Evolutionary conservation across 441 rosid species (phyloP), one percentile per base, ranked within the genome.

Genomic region (Gossypium aridum): DNA sequence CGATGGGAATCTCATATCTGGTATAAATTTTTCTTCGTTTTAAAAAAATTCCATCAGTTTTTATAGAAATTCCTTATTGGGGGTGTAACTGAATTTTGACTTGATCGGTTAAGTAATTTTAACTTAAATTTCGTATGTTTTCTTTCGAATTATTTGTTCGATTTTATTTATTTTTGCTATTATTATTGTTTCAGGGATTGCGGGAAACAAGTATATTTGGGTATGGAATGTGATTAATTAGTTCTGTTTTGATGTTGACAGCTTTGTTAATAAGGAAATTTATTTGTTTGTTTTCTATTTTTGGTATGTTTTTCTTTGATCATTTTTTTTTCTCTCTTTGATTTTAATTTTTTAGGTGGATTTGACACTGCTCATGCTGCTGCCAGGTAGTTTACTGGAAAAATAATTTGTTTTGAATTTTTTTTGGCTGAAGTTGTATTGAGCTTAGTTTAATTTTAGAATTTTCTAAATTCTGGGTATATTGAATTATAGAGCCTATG

Each of bases 281-380:
- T 31, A 5, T 31, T 57, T 9, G 13, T 7, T 57, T 20, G 10
- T 57, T 57, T 20, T 20, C 62, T 57, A 19, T 57, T 57, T 23
- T 12, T 6, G 20, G 31, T 22, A 49, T 57, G 63, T 14, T 5
- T 31, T 31, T 31, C 37, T 31, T 31, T 31, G 37, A 5, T 31
- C 37, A 31, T 31, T 31, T 5, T 31, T 4, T 31, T 5, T 2
- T 23, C 37, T 31, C 7, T 1, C 37, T 31, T 31, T 5, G 7
- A 31, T 31, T 31, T 31, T 31, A 5, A 31, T 31, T 31, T 31
- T 31, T 31, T 25, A 94, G 97, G 99, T 79, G 99, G 98, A 73
- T 95, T 95, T 78, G 99, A 95, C 77, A 91, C 96, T 70, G 98
- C 98, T 79, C 93, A 89, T 80, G 90, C 94, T 68, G 97, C 99